These are phyloP conservation scores for Rubia tinctorum DNA, from an alignment of 305 asterid genomes.

Conservation along the genomic window DNA sequence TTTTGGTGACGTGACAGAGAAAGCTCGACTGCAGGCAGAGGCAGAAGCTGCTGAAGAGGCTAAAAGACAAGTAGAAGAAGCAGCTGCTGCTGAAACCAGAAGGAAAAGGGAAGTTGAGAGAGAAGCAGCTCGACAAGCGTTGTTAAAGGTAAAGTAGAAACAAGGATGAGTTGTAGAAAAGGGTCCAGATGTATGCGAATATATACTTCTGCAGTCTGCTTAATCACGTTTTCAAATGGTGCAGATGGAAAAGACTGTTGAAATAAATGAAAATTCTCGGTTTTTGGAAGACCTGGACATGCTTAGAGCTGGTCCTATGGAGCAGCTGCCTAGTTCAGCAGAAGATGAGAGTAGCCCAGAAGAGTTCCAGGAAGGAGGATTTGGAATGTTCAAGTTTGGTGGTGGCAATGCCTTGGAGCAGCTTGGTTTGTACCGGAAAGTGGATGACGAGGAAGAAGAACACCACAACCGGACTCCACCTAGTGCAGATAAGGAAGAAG, in stretches of 20 bases:
- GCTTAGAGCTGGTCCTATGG: conserved; percentile 54
- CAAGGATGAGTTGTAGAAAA: neutral
- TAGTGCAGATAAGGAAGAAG: conserved; percentile 20
- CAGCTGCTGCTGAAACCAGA: conserved; percentile 76
- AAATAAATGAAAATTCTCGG: conserved; percentile 67
- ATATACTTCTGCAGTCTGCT: neutral
- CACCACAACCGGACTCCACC: neutral
- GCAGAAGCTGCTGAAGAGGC: conserved; percentile 98
- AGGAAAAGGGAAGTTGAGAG: conserved; percentile 79
- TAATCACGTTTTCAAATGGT: neutral
- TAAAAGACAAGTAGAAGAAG: conserved; percentile 73
- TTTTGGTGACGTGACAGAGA: conserved; percentile 46
- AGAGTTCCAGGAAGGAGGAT: conserved; percentile 54
- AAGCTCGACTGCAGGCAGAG: conserved; percentile 89
- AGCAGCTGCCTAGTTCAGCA: conserved; percentile 55
- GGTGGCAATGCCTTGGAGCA: conserved; percentile 80
- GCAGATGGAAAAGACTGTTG: conserved; percentile 93
- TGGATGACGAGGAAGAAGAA: conserved; percentile 77
- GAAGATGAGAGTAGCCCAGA: conserved; percentile 67
- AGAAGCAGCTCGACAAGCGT: conserved; percentile 88
- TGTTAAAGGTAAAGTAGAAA: conserved; percentile 56
- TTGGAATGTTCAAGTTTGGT: conserved; percentile 73
- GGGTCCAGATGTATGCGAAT: neutral
- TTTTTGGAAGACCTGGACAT: conserved; percentile 75
- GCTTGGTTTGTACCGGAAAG: conserved; percentile 89